Conservation (phyloP, 2,329 filamentous ascomycete species). For the Fusarium domesticum region DNA sequence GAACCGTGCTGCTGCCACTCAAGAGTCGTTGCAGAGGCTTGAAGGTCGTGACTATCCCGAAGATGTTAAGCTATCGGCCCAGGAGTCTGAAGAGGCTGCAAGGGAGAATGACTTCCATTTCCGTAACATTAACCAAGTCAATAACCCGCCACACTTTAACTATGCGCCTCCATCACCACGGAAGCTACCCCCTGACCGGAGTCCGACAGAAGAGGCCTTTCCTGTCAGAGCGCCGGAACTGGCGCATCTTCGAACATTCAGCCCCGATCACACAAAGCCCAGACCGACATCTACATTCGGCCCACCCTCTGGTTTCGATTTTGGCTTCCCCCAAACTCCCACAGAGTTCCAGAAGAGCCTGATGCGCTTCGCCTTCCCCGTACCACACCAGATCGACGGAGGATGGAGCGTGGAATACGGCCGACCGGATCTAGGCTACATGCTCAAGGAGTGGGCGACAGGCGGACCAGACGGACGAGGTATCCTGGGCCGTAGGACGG, state of each 20-base stretch:
- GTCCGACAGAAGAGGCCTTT: conserved; percentile 18
- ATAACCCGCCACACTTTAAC: conserved; percentile 57
- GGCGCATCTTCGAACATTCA: conserved; percentile 52
- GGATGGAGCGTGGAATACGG: conserved; percentile 94
- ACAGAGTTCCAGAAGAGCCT: conserved; percentile 85
- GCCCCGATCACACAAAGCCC: conserved; percentile 32
- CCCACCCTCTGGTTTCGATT: conserved; percentile 65
- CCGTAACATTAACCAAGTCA: conserved; percentile 49
- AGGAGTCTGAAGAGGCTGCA: conserved; percentile 18
- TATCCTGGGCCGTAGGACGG: conserved; percentile 74
- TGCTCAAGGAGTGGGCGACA: conserved; percentile 77
- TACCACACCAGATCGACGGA: conserved; percentile 64
- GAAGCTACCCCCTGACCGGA: conserved; percentile 26
- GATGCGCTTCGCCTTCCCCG: conserved; percentile 85
- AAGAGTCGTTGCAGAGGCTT: conserved; percentile 48
- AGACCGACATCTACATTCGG: conserved; percentile 57
- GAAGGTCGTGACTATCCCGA: conserved; percentile 49
- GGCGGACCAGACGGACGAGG: conserved; percentile 64
- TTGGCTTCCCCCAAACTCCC: conserved; percentile 79
- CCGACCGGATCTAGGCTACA: conserved; percentile 80
- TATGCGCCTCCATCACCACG: conserved; percentile 49
- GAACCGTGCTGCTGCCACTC: conserved; percentile 30
- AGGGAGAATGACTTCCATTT: conserved; percentile 54
- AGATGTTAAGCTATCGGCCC: conserved; percentile 37
- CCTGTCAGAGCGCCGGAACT: conserved; percentile 50